phyloP scores from a whole-genome alignment of 495 filamentous ascomycete species.

The Bacidia rubella region DNA sequence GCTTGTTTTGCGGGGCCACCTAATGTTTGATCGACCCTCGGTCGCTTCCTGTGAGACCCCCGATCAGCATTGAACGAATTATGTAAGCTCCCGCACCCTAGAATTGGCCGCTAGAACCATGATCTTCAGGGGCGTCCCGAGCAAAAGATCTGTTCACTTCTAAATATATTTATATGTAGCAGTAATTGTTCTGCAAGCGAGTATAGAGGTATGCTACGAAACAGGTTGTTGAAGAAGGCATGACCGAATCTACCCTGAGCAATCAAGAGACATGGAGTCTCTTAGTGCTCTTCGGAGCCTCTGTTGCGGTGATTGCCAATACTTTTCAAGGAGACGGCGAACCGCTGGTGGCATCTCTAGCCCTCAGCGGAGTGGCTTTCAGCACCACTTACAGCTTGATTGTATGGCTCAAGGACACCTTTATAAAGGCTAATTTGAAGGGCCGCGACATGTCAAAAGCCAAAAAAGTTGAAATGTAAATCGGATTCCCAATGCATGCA shows the following conservation, averaged over 20 bases:
- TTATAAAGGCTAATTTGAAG: constrained; percentile 79
- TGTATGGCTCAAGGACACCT: constrained; percentile 84
- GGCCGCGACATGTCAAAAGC: constrained; percentile 82
- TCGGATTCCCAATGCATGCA: constrained; percentile 5
- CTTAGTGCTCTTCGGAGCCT: constrained; percentile 51
- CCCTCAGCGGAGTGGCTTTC: constrained; percentile 76
- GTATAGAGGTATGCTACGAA: neutral
- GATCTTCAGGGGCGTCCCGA: neutral
- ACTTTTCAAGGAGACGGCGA: constrained; percentile 77
- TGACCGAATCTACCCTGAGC: constrained; percentile 34
- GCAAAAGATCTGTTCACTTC: neutral
- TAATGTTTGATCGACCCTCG: too few relatives aligned
- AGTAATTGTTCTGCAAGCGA: neutral
- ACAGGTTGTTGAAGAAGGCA: neutral
- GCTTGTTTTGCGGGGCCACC: too few relatives aligned
- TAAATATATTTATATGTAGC: neutral
- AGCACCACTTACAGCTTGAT: constrained; percentile 68
- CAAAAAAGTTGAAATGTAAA: constrained; percentile 59
- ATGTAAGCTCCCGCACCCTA: neutral
- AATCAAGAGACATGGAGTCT: constrained; percentile 58
- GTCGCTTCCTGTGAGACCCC: too few relatives aligned
- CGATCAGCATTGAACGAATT: too few relatives aligned
- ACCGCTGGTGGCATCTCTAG: constrained; percentile 76
- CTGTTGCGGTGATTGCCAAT: constrained; percentile 61
- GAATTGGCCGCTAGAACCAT: neutral